A percentile compares a stretch with the other conserved stretches of the same genome.
phyloP scores from a whole-genome alignment of 805 yeast species.

The Myxozyma melibiosi region DNA sequence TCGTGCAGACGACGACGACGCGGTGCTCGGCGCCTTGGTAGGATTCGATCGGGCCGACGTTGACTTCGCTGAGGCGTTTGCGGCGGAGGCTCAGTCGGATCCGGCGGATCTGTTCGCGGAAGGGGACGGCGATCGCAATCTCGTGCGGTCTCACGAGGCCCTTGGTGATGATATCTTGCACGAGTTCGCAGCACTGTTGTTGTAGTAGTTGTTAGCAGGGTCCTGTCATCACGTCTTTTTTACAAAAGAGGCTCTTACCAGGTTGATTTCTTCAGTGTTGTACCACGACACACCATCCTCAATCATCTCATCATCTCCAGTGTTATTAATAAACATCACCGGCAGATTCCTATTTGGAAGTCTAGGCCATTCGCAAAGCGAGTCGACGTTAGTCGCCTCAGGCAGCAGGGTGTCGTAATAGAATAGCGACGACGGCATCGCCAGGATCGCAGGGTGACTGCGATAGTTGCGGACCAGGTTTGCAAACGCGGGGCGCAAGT shows the following conservation, averaged over 20 bases:
- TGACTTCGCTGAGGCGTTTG: constrained; percentile 25
- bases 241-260: constrained; percentile 3
- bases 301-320: constrained; percentile 27
- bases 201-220: not conserved
- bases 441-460: constrained; percentile 29
- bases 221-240: no score
- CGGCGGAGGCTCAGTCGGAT: constrained; percentile 17
- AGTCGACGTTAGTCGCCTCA: constrained; percentile 20
- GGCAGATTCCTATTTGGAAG: constrained; percentile 27
- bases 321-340: constrained; percentile 23
- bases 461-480: constrained; percentile 29
- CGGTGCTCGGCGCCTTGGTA: constrained; percentile 33
- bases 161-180: constrained; percentile 7
- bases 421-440: constrained; percentile 30
- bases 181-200: constrained; percentile 9
- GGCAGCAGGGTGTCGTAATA: constrained; percentile 28
- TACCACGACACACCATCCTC: constrained; percentile 33
- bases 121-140: constrained; percentile 31
- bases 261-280: constrained; percentile 17
- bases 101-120: constrained; percentile 26
- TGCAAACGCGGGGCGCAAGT: constrained; percentile 26
- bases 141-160: constrained; percentile 15
- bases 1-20: constrained; percentile 30
- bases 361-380: constrained; percentile 21
- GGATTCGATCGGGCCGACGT: constrained; percentile 32